Percentiles rank a stretch among this genome's conserved stretches.
phyloP scores from a whole-genome alignment of 2,329 filamentous ascomycete genomes.

The Aspergillus pseudoterreus region DNA sequence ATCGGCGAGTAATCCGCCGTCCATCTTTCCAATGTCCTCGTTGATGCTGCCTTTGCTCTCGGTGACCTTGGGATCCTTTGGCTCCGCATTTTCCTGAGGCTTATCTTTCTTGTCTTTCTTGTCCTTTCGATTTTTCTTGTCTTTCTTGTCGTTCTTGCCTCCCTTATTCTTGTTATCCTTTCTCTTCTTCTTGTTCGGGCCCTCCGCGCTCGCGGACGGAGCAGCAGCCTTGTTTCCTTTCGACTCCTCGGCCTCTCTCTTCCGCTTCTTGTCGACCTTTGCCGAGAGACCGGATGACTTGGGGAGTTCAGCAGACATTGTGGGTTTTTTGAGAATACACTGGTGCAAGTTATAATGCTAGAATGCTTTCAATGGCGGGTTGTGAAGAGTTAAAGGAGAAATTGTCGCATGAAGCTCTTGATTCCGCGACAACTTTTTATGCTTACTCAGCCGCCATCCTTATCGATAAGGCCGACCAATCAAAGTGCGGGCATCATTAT shows the following conservation, averaged over 20 bases:
- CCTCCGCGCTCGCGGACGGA: constrained; percentile 20
- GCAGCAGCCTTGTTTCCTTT: constrained; percentile 23
- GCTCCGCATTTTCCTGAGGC: constrained; percentile 20
- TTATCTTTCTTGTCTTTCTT: constrained; percentile 20
- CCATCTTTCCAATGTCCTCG: constrained; percentile 75
- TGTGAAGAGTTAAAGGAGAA: not conserved
- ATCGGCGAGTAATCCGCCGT: constrained; percentile 77
- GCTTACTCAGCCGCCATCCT: constrained; percentile 11
- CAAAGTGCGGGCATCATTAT: not conserved
- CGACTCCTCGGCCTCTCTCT: constrained; percentile 33
- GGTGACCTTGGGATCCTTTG: constrained; percentile 24
- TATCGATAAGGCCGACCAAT: constrained; percentile 18
- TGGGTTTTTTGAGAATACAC: too few relatives aligned
- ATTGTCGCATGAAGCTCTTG: not conserved
- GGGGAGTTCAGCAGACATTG: constrained; percentile 17
- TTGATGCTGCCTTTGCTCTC: constrained; percentile 74
- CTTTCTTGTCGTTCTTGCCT: constrained; percentile 46
- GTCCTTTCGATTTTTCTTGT: constrained; percentile 14
- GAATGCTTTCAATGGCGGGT: not conserved
- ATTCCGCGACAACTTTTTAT: constrained; percentile 13
- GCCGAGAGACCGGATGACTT: constrained; percentile 25
- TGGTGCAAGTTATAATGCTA: not conserved
- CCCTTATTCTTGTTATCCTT: constrained; percentile 39
- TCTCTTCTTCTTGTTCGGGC: constrained; percentile 31
- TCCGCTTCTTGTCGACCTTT: constrained; percentile 40